Evolutionary conservation across 768 basidiomycete genomes (phyloP), one percentile per base, ranked within the genome.

Genomic region (Mycena filopes): DNA sequence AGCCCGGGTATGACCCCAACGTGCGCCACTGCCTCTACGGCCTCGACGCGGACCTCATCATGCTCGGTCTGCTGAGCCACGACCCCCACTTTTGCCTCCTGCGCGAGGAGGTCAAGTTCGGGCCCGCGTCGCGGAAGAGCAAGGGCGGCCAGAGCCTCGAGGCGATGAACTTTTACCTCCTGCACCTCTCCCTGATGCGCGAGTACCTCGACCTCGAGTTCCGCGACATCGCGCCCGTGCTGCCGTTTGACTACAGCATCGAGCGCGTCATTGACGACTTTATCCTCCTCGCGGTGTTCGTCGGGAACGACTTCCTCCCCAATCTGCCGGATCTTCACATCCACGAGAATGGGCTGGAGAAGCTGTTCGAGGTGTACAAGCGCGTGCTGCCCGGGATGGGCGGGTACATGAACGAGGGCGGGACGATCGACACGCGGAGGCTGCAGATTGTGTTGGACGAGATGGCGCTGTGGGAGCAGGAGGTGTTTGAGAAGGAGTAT

Each of bases 161-260:
- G 73, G 82, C 91, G 0, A 92, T 92, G 65, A 98, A 89, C 75
- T 99, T 99, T 80, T 98, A 95, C 79, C 85, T 99, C 20, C 82
- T 99, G 55, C 98, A 99, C 77, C 84, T 99, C 26, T 97, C 92
- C 4, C 83, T 99, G 43, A 87, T 99, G 84, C 90, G 98, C 72
- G 98, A 99, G 78, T 99, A 99, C 75, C 89, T 99, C 70, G 93
- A 99, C 77, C 86, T 98, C 67, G 98, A 99, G 77, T 99, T 99
- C 78, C 86, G 81, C 71, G 85, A 88, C 69, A 87, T 96, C 55
- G 84, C 85, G 62, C 82, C 84, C 2, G 71, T 81, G 21, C 80
- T 96, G 5, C 84, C 89, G 0, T 98, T 98, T 82, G 80, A 82
- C 31, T 99, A 99, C 77, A 92, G 83, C 74, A 86, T 99, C 67